Conservation (phyloP, 2,329 filamentous ascomycete species). For the Aspergillus niger region DNA sequence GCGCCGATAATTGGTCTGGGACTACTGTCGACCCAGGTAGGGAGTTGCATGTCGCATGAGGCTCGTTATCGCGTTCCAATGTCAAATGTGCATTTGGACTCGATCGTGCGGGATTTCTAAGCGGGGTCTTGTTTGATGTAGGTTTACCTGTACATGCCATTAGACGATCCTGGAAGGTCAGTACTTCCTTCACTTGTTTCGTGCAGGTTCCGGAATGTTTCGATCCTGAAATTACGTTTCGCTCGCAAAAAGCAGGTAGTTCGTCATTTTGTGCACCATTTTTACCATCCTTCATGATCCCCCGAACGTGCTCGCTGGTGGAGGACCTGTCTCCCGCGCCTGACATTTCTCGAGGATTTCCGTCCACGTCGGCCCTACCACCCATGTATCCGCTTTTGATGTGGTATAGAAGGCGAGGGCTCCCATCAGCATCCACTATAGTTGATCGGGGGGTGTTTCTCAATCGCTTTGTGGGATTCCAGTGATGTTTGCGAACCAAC, state of each 20-base stretch:
- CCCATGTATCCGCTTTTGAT: not conserved
- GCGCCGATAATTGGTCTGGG: not conserved
- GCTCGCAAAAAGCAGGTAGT: not conserved
- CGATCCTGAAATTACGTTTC: not conserved
- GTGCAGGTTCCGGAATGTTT: not conserved
- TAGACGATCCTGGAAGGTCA: not conserved
- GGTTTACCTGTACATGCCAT: not conserved
- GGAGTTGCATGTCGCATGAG: not conserved
- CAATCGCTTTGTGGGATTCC: not conserved
- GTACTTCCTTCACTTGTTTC: not conserved
- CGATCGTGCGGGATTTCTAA: not conserved
- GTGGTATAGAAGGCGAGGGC: slow-evolving; percentile 29
- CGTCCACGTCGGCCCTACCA: not conserved
- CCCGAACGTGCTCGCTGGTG: no score
- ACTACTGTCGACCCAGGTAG: not conserved
- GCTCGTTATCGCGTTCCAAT: not conserved
- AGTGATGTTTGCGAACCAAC: not conserved
- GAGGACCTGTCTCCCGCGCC: not conserved
- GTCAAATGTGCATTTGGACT: not conserved
- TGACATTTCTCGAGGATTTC: not conserved
- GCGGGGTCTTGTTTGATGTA: not conserved
- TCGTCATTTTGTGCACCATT: not conserved
- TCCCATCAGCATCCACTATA: slow-evolving; percentile 42
- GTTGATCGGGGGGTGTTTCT: slow-evolving; percentile 17
- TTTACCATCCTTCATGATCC: not conserved